phyloP scores from a whole-genome alignment of 148 eudicot species.

The Chenopodium suecicum region DNA sequence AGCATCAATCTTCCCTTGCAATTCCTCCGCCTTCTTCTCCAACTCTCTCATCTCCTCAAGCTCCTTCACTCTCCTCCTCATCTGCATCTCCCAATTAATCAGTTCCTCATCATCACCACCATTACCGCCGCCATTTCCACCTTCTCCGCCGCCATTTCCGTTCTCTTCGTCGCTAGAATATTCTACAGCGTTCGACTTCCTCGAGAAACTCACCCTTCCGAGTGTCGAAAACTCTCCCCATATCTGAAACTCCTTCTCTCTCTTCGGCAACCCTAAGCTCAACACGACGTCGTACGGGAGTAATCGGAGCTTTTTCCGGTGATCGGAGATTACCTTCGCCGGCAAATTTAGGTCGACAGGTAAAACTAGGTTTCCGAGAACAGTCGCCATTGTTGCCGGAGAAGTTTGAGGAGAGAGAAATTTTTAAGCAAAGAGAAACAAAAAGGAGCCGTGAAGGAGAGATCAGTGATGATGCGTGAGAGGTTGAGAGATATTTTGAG shows the following conservation, averaged over 20 bases:
- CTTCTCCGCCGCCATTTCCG: conserved; percentile 34
- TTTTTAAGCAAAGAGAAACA: not conserved
- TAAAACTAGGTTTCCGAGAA: conserved; percentile 59
- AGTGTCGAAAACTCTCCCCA: conserved; percentile 12
- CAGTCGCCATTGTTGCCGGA: conserved; percentile 56
- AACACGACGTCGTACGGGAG: conserved; percentile 52
- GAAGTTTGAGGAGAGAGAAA: conserved; percentile 15
- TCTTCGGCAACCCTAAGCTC: conserved; percentile 51
- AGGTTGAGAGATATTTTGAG: conserved; percentile 22
- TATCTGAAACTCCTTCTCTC: conserved; percentile 33
- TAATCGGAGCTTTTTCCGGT: conserved; percentile 41
- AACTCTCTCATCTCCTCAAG: conserved; percentile 75
- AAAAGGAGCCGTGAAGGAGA: conserved; percentile 7
- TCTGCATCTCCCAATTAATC: conserved; percentile 74
- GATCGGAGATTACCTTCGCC: conserved; percentile 33
- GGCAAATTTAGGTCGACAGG: conserved; percentile 48
- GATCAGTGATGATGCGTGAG: not conserved
- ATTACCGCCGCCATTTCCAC: not conserved
- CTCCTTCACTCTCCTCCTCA: conserved; percentile 84
- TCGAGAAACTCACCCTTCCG: conserved; percentile 42
- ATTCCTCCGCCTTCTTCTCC: conserved; percentile 83
- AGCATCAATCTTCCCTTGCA: conserved; percentile 46
- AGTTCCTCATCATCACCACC: conserved; percentile 34
- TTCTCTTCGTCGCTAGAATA: conserved; percentile 27
- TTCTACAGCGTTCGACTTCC: conserved; percentile 33